phyloP scores from a whole-genome alignment of 2,329 filamentous ascomycete species.

The Trichoderma guizhouense region DNA sequence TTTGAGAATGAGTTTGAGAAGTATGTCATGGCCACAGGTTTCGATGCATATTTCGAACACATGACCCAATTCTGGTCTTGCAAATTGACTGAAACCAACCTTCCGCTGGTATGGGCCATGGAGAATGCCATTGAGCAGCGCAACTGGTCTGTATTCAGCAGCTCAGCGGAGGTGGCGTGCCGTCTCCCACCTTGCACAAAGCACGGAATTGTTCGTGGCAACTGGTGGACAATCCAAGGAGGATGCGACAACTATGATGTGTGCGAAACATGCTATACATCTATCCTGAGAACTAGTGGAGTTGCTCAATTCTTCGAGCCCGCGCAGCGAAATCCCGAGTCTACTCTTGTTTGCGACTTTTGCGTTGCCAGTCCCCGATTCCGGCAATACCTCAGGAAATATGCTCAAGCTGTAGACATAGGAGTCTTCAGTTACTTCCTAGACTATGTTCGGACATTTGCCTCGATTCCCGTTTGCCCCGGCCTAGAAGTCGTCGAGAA shows the following conservation, averaged over 20 bases:
- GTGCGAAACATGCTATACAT: constrained; percentile 35
- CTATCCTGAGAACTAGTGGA: constrained; percentile 28
- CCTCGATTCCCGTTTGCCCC: constrained; percentile 29
- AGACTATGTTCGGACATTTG: constrained; percentile 30
- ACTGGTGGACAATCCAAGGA: constrained; percentile 34
- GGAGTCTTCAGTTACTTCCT: constrained; percentile 31
- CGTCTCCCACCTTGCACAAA: constrained; percentile 27
- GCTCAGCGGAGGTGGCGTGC: constrained; percentile 25
- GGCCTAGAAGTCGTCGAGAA: constrained; percentile 27
- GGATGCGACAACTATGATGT: constrained; percentile 26
- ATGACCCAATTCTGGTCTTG: constrained; percentile 27
- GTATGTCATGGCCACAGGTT: constrained; percentile 19
- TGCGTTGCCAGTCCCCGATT: constrained; percentile 28
- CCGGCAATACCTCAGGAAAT: constrained; percentile 25
- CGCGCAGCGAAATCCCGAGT: constrained; percentile 19
- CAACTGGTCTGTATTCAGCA: constrained; percentile 29
- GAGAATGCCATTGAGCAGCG: constrained; percentile 26
- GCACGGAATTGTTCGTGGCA: constrained; percentile 30
- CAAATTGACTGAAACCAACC: constrained; percentile 22
- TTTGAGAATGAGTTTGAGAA: constrained; percentile 30
- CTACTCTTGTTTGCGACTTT: constrained; percentile 31
- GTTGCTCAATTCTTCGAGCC: constrained; percentile 31
- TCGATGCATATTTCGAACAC: constrained; percentile 25
- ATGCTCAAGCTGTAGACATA: constrained; percentile 31
- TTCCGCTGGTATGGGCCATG: constrained; percentile 28